These are phyloP conservation scores for Cornus suecica DNA, from an alignment of 148 eudicot genomes.

Conservation along the genomic window DNA sequence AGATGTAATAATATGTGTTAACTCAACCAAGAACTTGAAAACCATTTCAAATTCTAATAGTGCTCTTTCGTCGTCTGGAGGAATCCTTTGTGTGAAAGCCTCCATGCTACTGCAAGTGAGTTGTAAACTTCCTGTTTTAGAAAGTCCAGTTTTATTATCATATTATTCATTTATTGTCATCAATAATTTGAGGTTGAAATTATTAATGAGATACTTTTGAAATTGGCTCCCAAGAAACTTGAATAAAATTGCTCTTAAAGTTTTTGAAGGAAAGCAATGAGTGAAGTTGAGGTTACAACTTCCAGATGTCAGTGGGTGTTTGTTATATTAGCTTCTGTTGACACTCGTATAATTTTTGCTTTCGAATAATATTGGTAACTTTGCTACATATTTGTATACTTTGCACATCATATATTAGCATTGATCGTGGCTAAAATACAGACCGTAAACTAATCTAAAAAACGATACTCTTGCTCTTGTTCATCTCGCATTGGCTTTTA, in stretches of 20 bases:
- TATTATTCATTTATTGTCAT: neutral
- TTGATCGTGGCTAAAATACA: neutral
- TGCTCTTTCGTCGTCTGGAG: neutral
- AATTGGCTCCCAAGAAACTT: constrained; percentile 1
- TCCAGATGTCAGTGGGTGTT: neutral
- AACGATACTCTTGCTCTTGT: neutral
- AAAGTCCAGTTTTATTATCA: neutral
- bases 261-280: neutral
- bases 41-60: neutral
- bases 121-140: neutral
- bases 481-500: neutral
- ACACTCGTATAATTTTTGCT: neutral
- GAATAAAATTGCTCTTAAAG: neutral
- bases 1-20: neutral
- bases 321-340: neutral
- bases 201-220: neutral
- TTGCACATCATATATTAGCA: neutral
- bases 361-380: neutral
- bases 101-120: constrained; percentile 2
- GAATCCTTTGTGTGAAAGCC: constrained; percentile 7
- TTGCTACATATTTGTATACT: neutral
- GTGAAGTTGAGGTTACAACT: neutral
- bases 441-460: neutral
- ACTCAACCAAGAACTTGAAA: neutral
- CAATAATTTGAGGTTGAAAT: neutral